Percentiles rank a stretch among this genome's conserved stretches.
phyloP scores from a whole-genome alignment of 2,329 filamentous ascomycete species.

The Mollisiaceae sp. region DNA sequence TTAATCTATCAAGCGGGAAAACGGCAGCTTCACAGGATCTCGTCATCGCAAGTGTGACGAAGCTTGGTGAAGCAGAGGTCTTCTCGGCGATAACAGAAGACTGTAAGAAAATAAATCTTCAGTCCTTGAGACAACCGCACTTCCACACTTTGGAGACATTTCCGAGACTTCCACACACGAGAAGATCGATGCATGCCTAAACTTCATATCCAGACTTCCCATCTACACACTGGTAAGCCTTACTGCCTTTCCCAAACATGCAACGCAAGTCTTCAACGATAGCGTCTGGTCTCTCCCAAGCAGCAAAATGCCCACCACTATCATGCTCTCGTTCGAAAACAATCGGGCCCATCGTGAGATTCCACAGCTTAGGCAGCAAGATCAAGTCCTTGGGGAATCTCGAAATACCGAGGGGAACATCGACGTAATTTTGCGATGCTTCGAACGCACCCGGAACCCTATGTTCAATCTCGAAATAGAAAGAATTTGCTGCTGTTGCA shows the following conservation, averaged over 20 bases:
- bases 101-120: too few relatives aligned
- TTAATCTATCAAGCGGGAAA: too few relatives aligned
- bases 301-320: slow-evolving; percentile 58
- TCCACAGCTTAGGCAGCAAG: slow-evolving; percentile 59
- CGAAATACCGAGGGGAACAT: slow-evolving; percentile 55
- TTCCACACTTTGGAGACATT: too few relatives aligned
- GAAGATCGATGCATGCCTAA: too few relatives aligned
- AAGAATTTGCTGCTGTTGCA: slow-evolving; percentile 67
- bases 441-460: slow-evolving; percentile 20
- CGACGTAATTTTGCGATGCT: slow-evolving; percentile 16
- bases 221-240: slow-evolving; percentile 44
- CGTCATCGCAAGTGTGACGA: too few relatives aligned
- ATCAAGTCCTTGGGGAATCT: slow-evolving; percentile 64
- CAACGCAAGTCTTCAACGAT: slow-evolving; percentile 56
- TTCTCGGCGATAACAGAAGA: too few relatives aligned
- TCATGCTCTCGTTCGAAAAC: slow-evolving; percentile 55
- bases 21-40: too few relatives aligned
- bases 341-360: slow-evolving; percentile 59
- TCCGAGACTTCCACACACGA: too few relatives aligned
- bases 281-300: slow-evolving; percentile 59
- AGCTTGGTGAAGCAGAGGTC: too few relatives aligned
- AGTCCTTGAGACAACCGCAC: too few relatives aligned
- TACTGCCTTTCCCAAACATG: slow-evolving; percentile 60
- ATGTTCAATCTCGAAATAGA: slow-evolving; percentile 73
- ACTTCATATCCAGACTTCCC: slow-evolving; percentile 14